Evolutionary conservation across 495 filamentous ascomycete species (phyloP), one percentile per base, ranked within the genome.

Genomic region (Penicillium nucicola): DNA sequence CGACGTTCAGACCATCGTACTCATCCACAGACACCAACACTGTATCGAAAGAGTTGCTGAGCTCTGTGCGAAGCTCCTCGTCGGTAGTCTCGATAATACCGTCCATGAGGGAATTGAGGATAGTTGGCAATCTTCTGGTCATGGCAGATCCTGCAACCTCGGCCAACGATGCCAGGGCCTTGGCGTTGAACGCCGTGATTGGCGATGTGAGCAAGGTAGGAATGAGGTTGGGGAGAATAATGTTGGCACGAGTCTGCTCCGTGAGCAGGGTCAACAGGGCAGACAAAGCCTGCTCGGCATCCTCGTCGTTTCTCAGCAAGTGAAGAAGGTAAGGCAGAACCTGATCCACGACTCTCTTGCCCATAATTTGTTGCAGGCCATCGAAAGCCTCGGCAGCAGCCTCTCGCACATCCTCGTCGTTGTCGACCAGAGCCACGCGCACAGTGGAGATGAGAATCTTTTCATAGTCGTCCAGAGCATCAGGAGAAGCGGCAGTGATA

Each of bases 321-420:
- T 82, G 91, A 55, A 98, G 83, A 28, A 98, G 85, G 69, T 91
- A 84, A 38, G 95, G 95, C 38, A 98, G 77, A 34, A 98, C 92
- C 65, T 97, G 92, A 62, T 97, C 91, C 23, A 98, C 84, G 41
- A 88, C 90, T 56, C 78, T 86, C 78, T 96, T 97, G 70, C 93
- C 93, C 64, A 97, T 75, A 41, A 95, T 87, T 59, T 90, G 87
- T 65, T 98, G 93, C 55, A 98, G 65, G 20, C 91, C 86, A 62
- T 98, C 93, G 60, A 97, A 98, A 1, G 93, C 93, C 65, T 98
- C 95, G 25, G 93, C 93, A 18, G 93, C 93, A 42, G 95, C 91
- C 66, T 98, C 93, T 65, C 93, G 79, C 18, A 97, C 95, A 41
- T 96, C 89, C 50, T 83, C 81, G 61, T 97, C 84, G 39, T 83